Base-by-base conservation (phyloP, 2,329 filamentous ascomycete species). In the Colletotrichum eremochloae region DNA sequence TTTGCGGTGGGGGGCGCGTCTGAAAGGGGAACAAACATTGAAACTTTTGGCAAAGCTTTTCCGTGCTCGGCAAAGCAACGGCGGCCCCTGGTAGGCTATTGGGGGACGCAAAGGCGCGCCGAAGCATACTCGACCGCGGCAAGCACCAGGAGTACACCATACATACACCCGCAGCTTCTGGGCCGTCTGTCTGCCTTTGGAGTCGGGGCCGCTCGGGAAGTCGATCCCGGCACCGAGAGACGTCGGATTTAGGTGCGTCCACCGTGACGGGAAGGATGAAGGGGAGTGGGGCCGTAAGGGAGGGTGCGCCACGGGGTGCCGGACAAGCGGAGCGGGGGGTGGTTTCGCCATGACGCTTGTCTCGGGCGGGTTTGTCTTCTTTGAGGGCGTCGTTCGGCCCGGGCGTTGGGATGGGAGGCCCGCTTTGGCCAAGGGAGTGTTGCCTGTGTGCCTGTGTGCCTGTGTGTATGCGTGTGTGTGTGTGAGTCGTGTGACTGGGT, bases 221-320 rank as follows among this genome's bases (percentile, higher is more conserved):
- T 29, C 36, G n/a, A 11, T 9, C 6, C 29, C 36, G 55, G 55
- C 55, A 31, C 38, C 55, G 48, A 40, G 20, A 15, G 63, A 71
- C 68, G 68, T 71, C 68, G 12, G 46, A 62, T 67, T 67, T 71
- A 52, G 29, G 63, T 62, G 38, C 48, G 6, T 56, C 24, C 46
- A 58, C 38, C 44, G 38, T n/a, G 29, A 52, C 38, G 67, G 38
- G 38, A 58, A 64, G 63, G 68, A 57, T 52, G 40, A 24, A 24
- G 24, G 24, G 24, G 36, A 40, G 63, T 67, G 68, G 68, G 63
- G 68, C 68, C 68, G 63, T 50, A 50, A 67, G 56, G 68, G 56
- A 38, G 53, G 40, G 33, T 9, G 24, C 62, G 38, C 40, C 14
- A 14, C 18, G 53, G 36, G 20, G 40, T 57, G 50, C 60, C 53